Percentiles rank a stretch among this genome's conserved stretches.
Conservation (phyloP, 1,284 basidiomycete species). For the Pterula multifida region DNA sequence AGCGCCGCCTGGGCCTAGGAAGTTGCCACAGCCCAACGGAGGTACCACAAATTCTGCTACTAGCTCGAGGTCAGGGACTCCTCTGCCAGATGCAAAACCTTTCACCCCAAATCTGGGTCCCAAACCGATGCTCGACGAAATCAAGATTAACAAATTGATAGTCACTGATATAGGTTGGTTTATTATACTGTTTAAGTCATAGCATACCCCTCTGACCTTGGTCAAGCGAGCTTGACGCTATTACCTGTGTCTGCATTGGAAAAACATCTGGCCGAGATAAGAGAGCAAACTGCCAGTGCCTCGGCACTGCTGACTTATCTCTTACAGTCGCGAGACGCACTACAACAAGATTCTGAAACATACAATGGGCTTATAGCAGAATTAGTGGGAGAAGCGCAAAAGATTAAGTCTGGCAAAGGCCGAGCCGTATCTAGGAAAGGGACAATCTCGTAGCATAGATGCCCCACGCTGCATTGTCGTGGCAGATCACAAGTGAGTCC, state of each 20-base stretch:
- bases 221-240: conserved; percentile 56
- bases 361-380: conserved; percentile 76
- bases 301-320: conserved; percentile 69
- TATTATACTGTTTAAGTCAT: conserved; percentile 2
- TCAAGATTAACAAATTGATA: conserved; percentile 53
- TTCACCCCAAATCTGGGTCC: conserved; percentile 45
- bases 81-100: conserved; percentile 30
- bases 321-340: conserved; percentile 70
- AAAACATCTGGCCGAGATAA: conserved; percentile 52
- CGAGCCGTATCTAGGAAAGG: conserved; percentile 35
- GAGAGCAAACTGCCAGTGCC: conserved; percentile 56
- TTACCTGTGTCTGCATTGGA: conserved; percentile 58
- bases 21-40: conserved; percentile 24
- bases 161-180: conserved; percentile 54
- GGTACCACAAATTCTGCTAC: conserved; percentile 23
- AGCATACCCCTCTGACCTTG: conserved; percentile 6
- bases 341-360: conserved; percentile 80
- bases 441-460: conserved; percentile 12
- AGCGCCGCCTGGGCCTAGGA: conserved; percentile 54
- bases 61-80: conserved; percentile 43
- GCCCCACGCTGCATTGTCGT: background rate
- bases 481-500: background rate
- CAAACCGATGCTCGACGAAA: conserved; percentile 59
- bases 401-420: conserved; percentile 51
- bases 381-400: conserved; percentile 73